phyloP scores from a whole-genome alignment of 129 eudicot species.

The Glebionis coronaria region DNA sequence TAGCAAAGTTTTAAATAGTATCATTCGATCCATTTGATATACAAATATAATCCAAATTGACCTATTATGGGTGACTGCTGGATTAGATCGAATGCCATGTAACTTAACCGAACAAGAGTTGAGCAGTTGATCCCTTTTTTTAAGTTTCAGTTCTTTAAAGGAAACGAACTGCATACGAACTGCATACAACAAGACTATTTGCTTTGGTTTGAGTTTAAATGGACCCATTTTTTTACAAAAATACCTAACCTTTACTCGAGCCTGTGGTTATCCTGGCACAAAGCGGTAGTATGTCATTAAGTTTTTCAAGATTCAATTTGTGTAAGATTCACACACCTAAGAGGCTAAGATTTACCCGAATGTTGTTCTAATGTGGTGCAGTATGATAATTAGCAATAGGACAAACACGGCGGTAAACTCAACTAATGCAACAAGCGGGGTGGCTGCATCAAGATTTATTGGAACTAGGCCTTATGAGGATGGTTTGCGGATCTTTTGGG shows the following conservation, averaged over 20 bases:
- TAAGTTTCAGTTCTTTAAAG: neutral
- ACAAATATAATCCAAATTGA: neutral
- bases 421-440: conserved; percentile 56
- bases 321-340: neutral
- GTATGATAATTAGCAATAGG: conserved; percentile 61
- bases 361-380: conserved; percentile 35
- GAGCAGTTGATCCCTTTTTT: neutral
- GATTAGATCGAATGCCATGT: no score
- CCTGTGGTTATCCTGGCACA: neutral
- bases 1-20: neutral
- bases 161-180: neutral
- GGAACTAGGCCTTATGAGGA: conserved; percentile 22
- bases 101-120: neutral
- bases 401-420: conserved; percentile 61
- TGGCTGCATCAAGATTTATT: conserved; percentile 31
- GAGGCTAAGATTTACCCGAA: conserved; percentile 9
- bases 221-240: neutral
- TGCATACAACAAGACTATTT: neutral
- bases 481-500: conserved; percentile 29
- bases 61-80: neutral
- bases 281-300: neutral
- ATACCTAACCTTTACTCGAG: neutral
- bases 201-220: neutral
- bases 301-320: conserved; percentile 1
- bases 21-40: neutral